Evolutionary conservation across 768 basidiomycete species (phyloP), one percentile per base, ranked within the genome.

Genomic region (Amanita inopinata): DNA sequence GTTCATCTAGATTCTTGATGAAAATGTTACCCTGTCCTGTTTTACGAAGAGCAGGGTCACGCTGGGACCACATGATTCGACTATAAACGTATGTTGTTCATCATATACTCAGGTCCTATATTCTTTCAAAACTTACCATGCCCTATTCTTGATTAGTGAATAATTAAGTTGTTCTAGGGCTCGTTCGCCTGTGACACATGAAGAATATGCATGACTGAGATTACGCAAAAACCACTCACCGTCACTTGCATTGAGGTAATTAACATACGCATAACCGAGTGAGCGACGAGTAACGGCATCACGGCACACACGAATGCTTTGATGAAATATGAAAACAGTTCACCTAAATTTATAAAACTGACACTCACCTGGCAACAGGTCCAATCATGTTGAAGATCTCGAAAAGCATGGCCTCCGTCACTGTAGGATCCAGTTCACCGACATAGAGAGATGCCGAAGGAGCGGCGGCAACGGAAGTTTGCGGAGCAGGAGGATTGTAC

Each of bases 361-460:
- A 31, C 24, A 64, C 81, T 50, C 50, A 89, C 91, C 90, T 93
- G 33, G 92, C 92, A 51, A 99, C 96, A 37, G 94, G 96, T 40
- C 96, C 96, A 65, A 98, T 91, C 89, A 98, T 94, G 64, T 96
- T 96, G 75, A 99, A 99, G 63, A 99, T 98, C 73, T 99, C 96
- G 61, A 98, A 99, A 42, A 99, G 78, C 91, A 97, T 97, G 45
- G 96, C 94, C 73, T 99, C 96, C 27, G 93, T 89, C 66, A 99
- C 96, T 51, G 88, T 85, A 55, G 88, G 83, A 67, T 98, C 96
- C 52, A 99, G 84, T 70, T 99, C 96, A 46, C 96, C 96, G 49
- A 99, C 96, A 68, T 99, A 99, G 55, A 99, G 87, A 46, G 92
- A 96, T 17, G 88, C 88, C 40, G 87, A 89, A 17, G 87, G 86